phyloP scores from a whole-genome alignment of 2,329 filamentous ascomycete genomes.

The Talaromyces funiculosus region DNA sequence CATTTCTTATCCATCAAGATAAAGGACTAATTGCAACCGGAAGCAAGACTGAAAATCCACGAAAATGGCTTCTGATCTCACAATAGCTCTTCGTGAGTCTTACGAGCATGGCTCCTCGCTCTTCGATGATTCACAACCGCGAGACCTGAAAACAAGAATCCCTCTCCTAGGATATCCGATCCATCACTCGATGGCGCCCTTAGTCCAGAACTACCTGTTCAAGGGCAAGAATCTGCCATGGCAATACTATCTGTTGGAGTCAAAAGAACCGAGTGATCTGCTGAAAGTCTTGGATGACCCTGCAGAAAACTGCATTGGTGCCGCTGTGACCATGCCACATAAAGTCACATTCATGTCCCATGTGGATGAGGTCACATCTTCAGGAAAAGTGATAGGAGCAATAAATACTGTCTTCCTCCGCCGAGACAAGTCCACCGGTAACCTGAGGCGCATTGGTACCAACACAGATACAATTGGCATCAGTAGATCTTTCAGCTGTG shows the following conservation, averaged over 20 bases:
- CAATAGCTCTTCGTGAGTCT: slow-evolving; percentile 9
- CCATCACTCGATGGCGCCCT: slow-evolving; percentile 11
- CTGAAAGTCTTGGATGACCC: background rate
- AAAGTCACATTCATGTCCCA: slow-evolving; percentile 66
- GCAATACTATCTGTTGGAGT: slow-evolving; percentile 15
- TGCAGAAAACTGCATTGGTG: slow-evolving; percentile 39
- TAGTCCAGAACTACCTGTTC: slow-evolving; percentile 14
- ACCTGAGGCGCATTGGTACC: slow-evolving; percentile 56
- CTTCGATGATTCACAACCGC: background rate
- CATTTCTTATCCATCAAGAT: background rate
- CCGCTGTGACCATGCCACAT: slow-evolving; percentile 72
- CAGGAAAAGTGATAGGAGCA: slow-evolving; percentile 31
- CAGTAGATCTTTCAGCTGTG: slow-evolving; percentile 43
- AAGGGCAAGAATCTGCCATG: slow-evolving; percentile 9
- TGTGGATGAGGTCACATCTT: slow-evolving; percentile 63
- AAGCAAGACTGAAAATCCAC: background rate
- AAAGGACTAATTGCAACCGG: background rate
- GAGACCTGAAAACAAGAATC: background rate
- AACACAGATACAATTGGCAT: slow-evolving; percentile 75
- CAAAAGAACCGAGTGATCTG: slow-evolving; percentile 7
- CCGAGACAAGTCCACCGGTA: slow-evolving; percentile 27
- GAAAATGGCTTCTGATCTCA: slow-evolving; percentile 9
- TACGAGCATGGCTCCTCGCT: slow-evolving; percentile 7
- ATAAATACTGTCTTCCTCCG: slow-evolving; percentile 36
- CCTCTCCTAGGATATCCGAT: slow-evolving; percentile 14